A percentile compares a stretch with the other conserved stretches of the same genome.
phyloP scores from a whole-genome alignment of 306 rosid genomes.

The Hippophae gyantsensis region DNA sequence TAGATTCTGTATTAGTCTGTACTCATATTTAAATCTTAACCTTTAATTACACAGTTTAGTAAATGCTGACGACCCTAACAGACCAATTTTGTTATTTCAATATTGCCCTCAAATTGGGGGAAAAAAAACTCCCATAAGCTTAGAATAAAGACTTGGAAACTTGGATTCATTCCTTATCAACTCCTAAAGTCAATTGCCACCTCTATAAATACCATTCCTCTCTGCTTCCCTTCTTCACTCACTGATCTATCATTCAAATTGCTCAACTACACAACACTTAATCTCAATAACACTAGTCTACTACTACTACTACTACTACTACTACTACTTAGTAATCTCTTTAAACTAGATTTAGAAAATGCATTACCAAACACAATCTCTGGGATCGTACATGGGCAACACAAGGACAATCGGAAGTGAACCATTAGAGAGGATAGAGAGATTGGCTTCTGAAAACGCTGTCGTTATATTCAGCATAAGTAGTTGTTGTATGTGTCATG shows the following conservation, averaged over 20 bases:
- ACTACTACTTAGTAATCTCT: not conserved
- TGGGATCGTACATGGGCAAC: slow-evolving; percentile 39
- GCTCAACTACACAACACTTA: not conserved
- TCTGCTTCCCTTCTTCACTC: not conserved
- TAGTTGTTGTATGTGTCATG: slow-evolving; percentile 86
- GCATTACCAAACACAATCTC: slow-evolving; percentile 52
- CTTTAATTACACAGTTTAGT: too few species aligned
- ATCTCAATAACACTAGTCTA: not conserved
- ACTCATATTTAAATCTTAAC: too few species aligned
- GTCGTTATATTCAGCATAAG: slow-evolving; percentile 80
- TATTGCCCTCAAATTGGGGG: too few species aligned
- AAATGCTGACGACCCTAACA: too few species aligned
- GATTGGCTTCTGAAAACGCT: slow-evolving; percentile 63
- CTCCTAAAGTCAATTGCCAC: not conserved
- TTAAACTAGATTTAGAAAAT: slow-evolving; percentile 2
- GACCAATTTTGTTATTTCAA: too few species aligned
- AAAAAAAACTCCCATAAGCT: too few species aligned
- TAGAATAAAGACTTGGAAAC: too few species aligned
- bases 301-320: not conserved
- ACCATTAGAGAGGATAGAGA: slow-evolving; percentile 43
- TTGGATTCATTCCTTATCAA: too few species aligned
- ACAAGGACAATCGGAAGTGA: slow-evolving; percentile 20
- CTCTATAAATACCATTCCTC: slow-evolving; percentile 54
- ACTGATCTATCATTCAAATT: not conserved
- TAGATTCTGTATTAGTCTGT: too few species aligned